Evolutionary conservation across 2,329 filamentous ascomycete genomes (phyloP), one percentile per base, ranked within the genome.

Genomic region (Trichoderma cornu-damae): DNA sequence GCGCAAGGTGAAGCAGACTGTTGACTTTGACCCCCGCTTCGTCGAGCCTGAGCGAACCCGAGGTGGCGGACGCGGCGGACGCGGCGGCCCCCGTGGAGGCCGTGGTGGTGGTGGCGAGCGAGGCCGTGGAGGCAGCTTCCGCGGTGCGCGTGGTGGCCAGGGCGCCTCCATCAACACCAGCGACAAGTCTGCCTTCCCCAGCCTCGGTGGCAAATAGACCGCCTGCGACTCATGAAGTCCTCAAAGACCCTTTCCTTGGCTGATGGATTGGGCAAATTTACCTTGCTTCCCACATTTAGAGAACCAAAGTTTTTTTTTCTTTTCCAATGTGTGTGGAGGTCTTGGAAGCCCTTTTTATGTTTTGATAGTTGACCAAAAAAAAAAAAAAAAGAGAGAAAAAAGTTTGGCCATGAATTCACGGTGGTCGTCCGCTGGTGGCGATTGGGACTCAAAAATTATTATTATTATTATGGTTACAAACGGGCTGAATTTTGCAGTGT

Each of bases 1-100:
- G 80, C 88, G 88, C 79, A 94, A 94, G 84, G 83, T 88, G 78
- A 96, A 96, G 87, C 84, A 89, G 75, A 76, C 88, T 72, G 73
- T 97, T 68, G 90, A 96, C 70, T 89, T 96, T 64, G 92, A 96
- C 75, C 85, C 91, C 78, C 84, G 88, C 70, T 90, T 82, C 73
- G 81, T 89, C 67, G 89, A 93, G 78, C 80, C 82, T 59, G 80
- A 85, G 66, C 83, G 84, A 62, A 68, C 75, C 64, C 74, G 79
- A 59, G 75, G 76, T 63, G 77, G 79, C 64, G 79, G 82, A 65
- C 74, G 80, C 64, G 75, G 79, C 58, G 77, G 77, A 61, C 78
- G 80, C 64, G 80, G 82, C 61, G 80, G 77, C 59, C 73, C 72
- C 65, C 75, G 79, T 61, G 76, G 76, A 47, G 73, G 72, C 53